Base-by-base conservation (phyloP, 352 stramenopile genomes). In the Phytopythium litorale region DNA sequence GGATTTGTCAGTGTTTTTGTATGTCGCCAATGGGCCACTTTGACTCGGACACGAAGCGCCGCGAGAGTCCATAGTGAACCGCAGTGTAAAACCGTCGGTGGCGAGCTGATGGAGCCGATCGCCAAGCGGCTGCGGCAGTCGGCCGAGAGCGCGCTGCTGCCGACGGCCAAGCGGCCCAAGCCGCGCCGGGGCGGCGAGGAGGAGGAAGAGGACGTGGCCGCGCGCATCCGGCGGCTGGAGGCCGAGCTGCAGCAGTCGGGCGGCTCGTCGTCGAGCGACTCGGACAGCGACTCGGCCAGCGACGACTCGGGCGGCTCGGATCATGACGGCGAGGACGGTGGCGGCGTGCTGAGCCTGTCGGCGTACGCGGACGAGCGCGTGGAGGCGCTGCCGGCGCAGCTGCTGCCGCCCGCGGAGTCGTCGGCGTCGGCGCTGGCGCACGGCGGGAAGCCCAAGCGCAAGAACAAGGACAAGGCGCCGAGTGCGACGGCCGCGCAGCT, bases 121-220 rank as follows among this genome's bases (percentile, higher is more conserved):
- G 83, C 85, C 6, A 94, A 94, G 72, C 79, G 83, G 4, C 69
- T 94, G n/a, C 78, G 80, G 65, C 82, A 91, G 68, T 94, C 82
- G 21, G 85, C 72, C 30, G 83, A 91, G 65, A 81, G 66, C 32
- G 78, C 74, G 62, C 61, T 94, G 46, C 62, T 71, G 60, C 57
- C 28, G 32, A 13, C 59, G 23, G 56, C 35, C 32, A 70, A 68
- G 42, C 71, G 75, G 62, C 51, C 23, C 21, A 51, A 9, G 16
- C 21, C 18, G 30, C 7, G 21, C 21, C 21, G 19, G 30, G 51
- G 30, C 6, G 7, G 37, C 12, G 33, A 68, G 19, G 70, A 81
- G 13, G n/a, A n/a, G n/a, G n/a, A n/a, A n/a, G 79, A 92, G 18
- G 78, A 92, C 61, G 73, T 94, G 19, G 77, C 78, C 2, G 80